Evolutionary conservation across 768 basidiomycete genomes (phyloP).

Genomic region (Filobasidium wieringae): DNA sequence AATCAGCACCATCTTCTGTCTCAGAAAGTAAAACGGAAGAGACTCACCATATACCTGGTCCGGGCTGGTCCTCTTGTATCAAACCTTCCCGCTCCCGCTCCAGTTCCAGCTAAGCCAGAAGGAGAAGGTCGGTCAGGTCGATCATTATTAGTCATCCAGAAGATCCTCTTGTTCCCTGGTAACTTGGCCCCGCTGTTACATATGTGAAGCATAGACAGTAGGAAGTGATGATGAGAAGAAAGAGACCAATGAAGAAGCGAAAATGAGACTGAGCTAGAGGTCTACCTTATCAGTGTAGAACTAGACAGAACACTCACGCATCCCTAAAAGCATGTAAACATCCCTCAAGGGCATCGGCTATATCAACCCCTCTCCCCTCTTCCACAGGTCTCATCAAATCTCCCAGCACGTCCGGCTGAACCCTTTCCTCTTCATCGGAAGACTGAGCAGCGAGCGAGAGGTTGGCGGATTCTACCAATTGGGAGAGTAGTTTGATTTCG

Average conservation of each 20-base stretch:
- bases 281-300: too few species aligned
- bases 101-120: background rate
- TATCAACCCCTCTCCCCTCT: slow-evolving; percentile 51
- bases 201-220: too few species aligned
- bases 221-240: too few species aligned
- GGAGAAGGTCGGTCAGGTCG: slow-evolving; percentile 50
- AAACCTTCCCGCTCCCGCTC: slow-evolving; percentile 5
- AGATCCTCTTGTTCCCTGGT: slow-evolving; percentile 81
- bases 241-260: too few species aligned
- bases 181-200: slow-evolving; percentile 45
- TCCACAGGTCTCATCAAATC: slow-evolving; percentile 54
- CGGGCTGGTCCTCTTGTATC: slow-evolving; percentile 24
- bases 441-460: slow-evolving; percentile 3
- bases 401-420: slow-evolving; percentile 45
- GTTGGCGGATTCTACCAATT: slow-evolving; percentile 49
- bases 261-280: too few species aligned
- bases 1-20: background rate
- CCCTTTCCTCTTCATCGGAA: slow-evolving; percentile 42
- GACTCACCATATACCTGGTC: slow-evolving; percentile 26
- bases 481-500: slow-evolving; percentile 65
- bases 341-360: slow-evolving; percentile 81
- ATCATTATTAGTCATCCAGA: slow-evolving; percentile 84
- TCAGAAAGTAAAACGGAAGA: background rate
- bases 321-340: slow-evolving; percentile 83
- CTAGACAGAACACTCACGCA: slow-evolving; percentile 50